Percentiles rank a stretch among this genome's conserved stretches.
Conservation (phyloP, 176 grass and related monocot species). For the Otatea glauca region DNA sequence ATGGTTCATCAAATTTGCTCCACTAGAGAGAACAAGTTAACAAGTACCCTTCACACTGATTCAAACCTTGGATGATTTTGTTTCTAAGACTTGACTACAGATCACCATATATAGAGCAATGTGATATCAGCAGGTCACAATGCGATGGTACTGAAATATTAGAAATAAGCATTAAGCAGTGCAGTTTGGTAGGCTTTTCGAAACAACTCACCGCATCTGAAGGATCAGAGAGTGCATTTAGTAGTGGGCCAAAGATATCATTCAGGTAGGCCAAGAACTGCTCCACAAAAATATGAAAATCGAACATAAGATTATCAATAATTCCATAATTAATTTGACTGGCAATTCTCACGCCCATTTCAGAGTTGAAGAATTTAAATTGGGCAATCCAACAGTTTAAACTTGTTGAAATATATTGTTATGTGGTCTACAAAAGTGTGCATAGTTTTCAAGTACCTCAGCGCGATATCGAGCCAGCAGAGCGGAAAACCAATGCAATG, state of each 20-base stretch:
- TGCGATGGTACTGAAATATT: slow-evolving; percentile 12
- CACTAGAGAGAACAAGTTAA: slow-evolving; percentile 24
- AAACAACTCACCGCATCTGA: slow-evolving; percentile 77
- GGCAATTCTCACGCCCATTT: slow-evolving; percentile 12
- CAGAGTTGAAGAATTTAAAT: slow-evolving; percentile 33
- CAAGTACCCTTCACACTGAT: slow-evolving; percentile 3
- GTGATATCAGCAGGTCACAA: slow-evolving; percentile 25
- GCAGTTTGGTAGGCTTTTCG: slow-evolving; percentile 30
- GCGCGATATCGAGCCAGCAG: slow-evolving; percentile 66
- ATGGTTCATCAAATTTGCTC: slow-evolving; percentile 16
- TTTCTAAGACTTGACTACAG: slow-evolving; percentile 27
- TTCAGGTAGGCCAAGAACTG: slow-evolving; percentile 92
- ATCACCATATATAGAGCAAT: slow-evolving; percentile 17
- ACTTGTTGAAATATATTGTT: not conserved
- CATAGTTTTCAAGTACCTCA: slow-evolving; percentile 66
- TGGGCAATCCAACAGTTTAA: slow-evolving; percentile 21
- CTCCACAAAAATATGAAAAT: slow-evolving; percentile 47
- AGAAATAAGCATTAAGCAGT: slow-evolving; percentile 21
- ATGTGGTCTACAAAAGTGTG: not conserved
- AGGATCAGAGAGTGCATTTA: slow-evolving; percentile 93
- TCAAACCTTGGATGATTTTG: slow-evolving; percentile 19
- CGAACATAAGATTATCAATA: slow-evolving; percentile 18
- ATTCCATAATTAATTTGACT: slow-evolving; percentile 25
- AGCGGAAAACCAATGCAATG: slow-evolving; percentile 86
- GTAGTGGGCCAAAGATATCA: slow-evolving; percentile 81